These are phyloP conservation scores for Dipodascopsis uninucleata DNA, from an alignment of 805 yeast genomes.

Conservation along the genomic window DNA sequence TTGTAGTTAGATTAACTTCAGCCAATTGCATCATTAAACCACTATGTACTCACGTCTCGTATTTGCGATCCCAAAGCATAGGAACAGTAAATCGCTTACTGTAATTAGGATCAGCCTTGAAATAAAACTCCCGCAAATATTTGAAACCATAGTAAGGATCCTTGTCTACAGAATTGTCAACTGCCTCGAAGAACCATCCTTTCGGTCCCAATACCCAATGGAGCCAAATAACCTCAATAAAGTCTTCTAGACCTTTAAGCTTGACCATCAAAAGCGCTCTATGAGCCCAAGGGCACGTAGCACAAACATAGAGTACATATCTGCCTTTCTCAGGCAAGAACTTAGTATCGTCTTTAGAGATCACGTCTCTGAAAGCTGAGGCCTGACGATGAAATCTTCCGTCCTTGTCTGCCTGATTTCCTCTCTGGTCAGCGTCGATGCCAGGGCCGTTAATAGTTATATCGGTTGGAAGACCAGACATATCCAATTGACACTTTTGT, in stretches of 20 bases:
- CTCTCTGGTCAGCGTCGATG: slow-evolving; percentile 23
- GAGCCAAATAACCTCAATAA: slow-evolving; percentile 59
- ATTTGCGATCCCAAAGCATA: slow-evolving; percentile 83
- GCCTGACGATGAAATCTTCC: slow-evolving; percentile 30
- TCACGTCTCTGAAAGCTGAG: slow-evolving; percentile 57
- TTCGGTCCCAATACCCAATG: slow-evolving; percentile 80
- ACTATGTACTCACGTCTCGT: slow-evolving; percentile 43
- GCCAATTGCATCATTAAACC: not conserved
- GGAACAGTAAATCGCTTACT: slow-evolving; percentile 88
- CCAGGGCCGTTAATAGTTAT: slow-evolving; percentile 24
- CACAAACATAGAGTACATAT: slow-evolving; percentile 85
- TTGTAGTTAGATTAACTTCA: no score
- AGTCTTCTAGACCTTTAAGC: slow-evolving; percentile 63
- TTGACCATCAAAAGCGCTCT: slow-evolving; percentile 69
- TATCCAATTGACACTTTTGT: no score
- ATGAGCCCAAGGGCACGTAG: slow-evolving; percentile 97
- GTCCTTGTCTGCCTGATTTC: slow-evolving; percentile 24
- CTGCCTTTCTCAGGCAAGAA: slow-evolving; percentile 75
- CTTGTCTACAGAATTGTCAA: slow-evolving; percentile 43
- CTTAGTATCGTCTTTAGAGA: slow-evolving; percentile 53
- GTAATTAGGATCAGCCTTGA: slow-evolving; percentile 69
- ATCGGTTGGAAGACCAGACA: slow-evolving; percentile 22
- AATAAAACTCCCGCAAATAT: slow-evolving; percentile 68
- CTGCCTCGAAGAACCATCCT: slow-evolving; percentile 71
- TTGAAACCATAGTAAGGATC: slow-evolving; percentile 56